phyloP scores from a whole-genome alignment of 2,329 filamentous ascomycete genomes.

The Diaporthe citrichinensis region DNA sequence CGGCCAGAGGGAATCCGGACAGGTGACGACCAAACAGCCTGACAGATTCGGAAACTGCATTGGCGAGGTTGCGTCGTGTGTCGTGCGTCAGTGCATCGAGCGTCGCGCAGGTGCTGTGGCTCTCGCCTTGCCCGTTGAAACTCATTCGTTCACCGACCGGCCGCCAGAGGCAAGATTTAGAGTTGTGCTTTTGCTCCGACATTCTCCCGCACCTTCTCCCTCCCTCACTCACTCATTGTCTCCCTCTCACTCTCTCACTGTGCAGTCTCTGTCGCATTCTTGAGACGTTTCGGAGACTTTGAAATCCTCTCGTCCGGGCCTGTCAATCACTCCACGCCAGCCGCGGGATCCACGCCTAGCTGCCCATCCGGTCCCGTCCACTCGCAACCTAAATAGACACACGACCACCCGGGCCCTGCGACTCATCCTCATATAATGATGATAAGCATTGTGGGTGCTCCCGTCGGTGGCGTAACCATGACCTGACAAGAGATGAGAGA shows the following conservation, averaged over 20 bases:
- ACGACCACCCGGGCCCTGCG: background rate
- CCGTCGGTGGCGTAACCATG: conserved; percentile 30
- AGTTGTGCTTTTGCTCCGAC: conserved; percentile 26
- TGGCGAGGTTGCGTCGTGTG: conserved; percentile 17
- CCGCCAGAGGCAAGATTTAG: conserved; percentile 24
- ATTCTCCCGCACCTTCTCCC: conserved; percentile 8
- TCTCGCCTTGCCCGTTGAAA: background rate
- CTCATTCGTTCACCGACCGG: conserved; percentile 1
- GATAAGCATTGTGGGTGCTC: conserved; percentile 31
- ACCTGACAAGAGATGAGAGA: conserved; percentile 19
- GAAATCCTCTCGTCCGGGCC: conserved; percentile 29
- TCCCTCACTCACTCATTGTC: background rate
- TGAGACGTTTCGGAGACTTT: conserved; percentile 38
- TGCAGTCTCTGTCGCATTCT: conserved; percentile 25
- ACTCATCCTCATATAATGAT: conserved; percentile 9
- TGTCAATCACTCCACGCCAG: conserved; percentile 28
- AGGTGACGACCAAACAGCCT: conserved; percentile 19
- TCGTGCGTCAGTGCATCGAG: background rate
- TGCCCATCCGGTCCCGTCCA: conserved; percentile 19
- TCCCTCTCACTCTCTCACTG: background rate
- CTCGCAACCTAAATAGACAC: conserved; percentile 8
- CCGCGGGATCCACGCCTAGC: conserved; percentile 19
- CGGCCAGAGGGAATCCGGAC: conserved; percentile 14
- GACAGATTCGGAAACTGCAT: conserved; percentile 14
- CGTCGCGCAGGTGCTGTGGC: background rate